Evolutionary conservation across 2,329 filamentous ascomycete species (phyloP), one percentile per base, ranked within the genome.

Genomic region (Cladophialophora exuberans): DNA sequence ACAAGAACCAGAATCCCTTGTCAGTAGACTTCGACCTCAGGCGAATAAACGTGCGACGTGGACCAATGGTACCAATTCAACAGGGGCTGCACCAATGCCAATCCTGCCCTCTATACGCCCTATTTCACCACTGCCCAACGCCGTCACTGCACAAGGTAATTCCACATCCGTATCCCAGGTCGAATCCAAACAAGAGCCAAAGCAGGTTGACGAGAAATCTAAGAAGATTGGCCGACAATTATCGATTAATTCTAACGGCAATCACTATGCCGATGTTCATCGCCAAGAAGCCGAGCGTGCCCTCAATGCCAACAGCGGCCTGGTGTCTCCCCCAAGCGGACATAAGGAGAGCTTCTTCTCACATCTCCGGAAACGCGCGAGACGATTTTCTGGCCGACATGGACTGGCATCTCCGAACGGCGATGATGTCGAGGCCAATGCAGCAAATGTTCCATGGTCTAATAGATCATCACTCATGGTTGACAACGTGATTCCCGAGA

Each of bases 331-430:
- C 3, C 85, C 87, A 0, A 86, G 82, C 65, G 89, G 83, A 15
- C 89, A 91, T 53, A 95, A 95, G 69, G 94, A 99, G 72, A 90
- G 94, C 72, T 99, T 99, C 78, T 99, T 99, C 75, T 97, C 94
- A 0, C 94, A 99, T 70, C 81, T 99, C 6, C 84, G 94, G 53
- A 99, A 99, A 74, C 87, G 93, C 47, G 94, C 95, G 23, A 84
- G 94, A 64, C 83, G 94, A 63, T 86, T 99, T 57, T 99, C 94
- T 22, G 94, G 94, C 42, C 86, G 93, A 54, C 91, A 96, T 68
- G 89, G 93, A 69, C 86, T 85, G 11, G 87, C 90, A 55, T 89
- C 90, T 15, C 88, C 90, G 6, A 84, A 82, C 38, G 85, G 86
- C 52, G 92, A 97, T 64, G 93, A 97, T 67, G 78, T 96, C 50